Conservation (phyloP, 2,329 filamentous ascomycete species). For the Penicillium griseofulvum region DNA sequence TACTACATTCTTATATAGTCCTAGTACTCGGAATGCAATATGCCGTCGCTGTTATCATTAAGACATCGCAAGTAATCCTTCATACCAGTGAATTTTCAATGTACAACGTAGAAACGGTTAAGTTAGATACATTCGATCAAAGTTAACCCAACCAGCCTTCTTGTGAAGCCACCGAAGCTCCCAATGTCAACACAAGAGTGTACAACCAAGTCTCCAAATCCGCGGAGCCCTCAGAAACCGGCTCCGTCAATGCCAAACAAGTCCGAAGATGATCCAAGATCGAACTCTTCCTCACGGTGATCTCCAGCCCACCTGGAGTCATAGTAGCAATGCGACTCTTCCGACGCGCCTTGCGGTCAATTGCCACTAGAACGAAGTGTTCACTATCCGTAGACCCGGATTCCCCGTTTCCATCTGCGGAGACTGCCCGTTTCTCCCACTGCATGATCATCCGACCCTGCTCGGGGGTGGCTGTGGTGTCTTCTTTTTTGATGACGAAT, state of each 20-base stretch:
- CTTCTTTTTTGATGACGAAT: conserved; percentile 13
- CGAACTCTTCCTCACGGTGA: conserved; percentile 26
- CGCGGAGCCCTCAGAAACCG: conserved; percentile 10
- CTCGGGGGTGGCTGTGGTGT: neutral
- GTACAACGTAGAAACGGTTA: neutral
- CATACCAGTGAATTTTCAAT: no score
- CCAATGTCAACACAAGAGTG: conserved; percentile 32
- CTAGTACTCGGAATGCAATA: neutral
- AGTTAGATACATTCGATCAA: neutral
- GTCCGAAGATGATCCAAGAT: conserved; percentile 22
- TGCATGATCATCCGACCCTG: conserved; percentile 19
- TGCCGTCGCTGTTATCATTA: neutral
- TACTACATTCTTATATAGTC: no score
- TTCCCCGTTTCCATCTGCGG: neutral
- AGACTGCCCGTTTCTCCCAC: conserved; percentile 18
- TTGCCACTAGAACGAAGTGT: conserved; percentile 21
- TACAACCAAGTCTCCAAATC: conserved; percentile 26
- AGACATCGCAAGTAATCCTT: no score
- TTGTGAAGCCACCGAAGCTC: conserved; percentile 29
- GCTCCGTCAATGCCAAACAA: conserved; percentile 18
- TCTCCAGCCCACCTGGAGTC: conserved; percentile 21
- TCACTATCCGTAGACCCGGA: conserved; percentile 3
- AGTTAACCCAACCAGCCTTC: conserved; percentile 27
- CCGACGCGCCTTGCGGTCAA: conserved; percentile 20
- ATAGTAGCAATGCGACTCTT: conserved; percentile 24